Conservation (phyloP, 192 early-diverging fungal species). For the Linnemannia zychae region DNA sequence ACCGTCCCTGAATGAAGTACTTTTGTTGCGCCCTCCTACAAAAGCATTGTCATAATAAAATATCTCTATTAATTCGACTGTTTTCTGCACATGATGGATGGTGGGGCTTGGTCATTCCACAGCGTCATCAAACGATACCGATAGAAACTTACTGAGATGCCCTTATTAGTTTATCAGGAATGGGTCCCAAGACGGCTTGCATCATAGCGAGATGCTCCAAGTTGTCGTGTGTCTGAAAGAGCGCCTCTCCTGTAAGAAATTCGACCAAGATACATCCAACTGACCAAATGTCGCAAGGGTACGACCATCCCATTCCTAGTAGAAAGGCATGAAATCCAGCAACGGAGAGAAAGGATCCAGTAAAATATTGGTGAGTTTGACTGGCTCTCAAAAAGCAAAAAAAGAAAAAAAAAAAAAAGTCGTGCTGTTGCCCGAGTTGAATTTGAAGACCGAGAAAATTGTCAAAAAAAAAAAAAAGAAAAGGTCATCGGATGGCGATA, state of each 20-base stretch:
- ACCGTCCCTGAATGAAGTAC: conserved; percentile 62
- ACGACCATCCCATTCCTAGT: conserved; percentile 89
- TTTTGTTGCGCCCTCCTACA: conserved; percentile 59
- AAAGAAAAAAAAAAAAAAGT: neutral
- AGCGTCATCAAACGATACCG: neutral
- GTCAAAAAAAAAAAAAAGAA: too few relatives aligned
- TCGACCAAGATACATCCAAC: conserved; percentile 97
- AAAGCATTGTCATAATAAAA: neutral
- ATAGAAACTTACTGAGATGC: conserved; percentile 52
- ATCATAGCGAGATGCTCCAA: conserved; percentile 98
- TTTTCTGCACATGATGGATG: too few relatives aligned
- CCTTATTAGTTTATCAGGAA: conserved; percentile 77
- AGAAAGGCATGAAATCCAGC: neutral
- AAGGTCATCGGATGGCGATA: neutral
- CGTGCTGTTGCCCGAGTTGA: neutral
- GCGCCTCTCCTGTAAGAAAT: conserved; percentile 92
- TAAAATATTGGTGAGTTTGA: neutral
- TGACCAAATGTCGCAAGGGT: conserved; percentile 98
- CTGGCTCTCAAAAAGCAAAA: neutral
- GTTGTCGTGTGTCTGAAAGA: conserved; percentile 99
- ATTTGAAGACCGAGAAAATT: neutral
- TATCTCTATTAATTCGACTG: too few relatives aligned
- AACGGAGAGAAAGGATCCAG: neutral
- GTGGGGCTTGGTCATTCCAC: neutral
- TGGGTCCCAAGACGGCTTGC: conserved; percentile 86